These are phyloP conservation scores for Raphidocelis subcapitata DNA, from an alignment of 139 green algal genomes.

Conservation along the genomic window DNA sequence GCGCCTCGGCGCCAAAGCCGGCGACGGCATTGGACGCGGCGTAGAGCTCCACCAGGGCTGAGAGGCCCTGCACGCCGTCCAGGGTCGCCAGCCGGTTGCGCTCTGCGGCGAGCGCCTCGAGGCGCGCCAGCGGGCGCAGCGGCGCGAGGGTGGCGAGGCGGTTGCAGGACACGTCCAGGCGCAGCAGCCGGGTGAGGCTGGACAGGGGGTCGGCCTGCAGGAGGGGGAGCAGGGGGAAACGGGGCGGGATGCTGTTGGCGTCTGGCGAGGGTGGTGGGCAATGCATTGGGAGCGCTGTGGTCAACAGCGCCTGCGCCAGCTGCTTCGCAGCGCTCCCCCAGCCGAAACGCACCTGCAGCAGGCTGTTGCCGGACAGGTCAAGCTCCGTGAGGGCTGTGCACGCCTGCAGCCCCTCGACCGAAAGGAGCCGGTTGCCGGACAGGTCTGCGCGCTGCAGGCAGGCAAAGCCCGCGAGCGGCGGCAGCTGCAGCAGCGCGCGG, in stretches of 20 bases:
- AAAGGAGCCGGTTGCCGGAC: not conserved
- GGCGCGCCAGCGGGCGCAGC: constrained; percentile 38
- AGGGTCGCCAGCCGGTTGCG: constrained; percentile 59
- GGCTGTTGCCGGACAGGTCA: constrained; percentile 55
- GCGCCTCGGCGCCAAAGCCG: constrained; percentile 39
- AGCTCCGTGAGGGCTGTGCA: constrained; percentile 44
- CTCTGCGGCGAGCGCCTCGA: constrained; percentile 70
- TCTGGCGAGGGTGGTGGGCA: constrained; percentile 31
- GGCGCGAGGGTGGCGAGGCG: constrained; percentile 55
- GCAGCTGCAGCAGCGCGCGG: too few relatives aligned
- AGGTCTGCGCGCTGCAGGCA: too few relatives aligned
- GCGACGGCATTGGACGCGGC: constrained; percentile 47
- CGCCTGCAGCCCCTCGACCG: constrained; percentile 43
- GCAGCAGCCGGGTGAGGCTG: not conserved
- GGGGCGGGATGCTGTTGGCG: not conserved
- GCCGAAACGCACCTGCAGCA: not conserved
- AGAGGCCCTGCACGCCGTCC: constrained; percentile 44
- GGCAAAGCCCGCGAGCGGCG: too few relatives aligned
- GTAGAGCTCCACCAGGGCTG: constrained; percentile 73
- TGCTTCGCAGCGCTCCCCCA: not conserved
- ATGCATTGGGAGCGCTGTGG: not conserved
- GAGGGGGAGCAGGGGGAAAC: not conserved
- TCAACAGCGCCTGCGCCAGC: not conserved
- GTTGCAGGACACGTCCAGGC: constrained; percentile 40
- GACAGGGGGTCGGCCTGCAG: not conserved